These are phyloP conservation scores for Porphyra umbilicalis DNA, from an alignment of 31 red algal species.

Conservation along the genomic window DNA sequence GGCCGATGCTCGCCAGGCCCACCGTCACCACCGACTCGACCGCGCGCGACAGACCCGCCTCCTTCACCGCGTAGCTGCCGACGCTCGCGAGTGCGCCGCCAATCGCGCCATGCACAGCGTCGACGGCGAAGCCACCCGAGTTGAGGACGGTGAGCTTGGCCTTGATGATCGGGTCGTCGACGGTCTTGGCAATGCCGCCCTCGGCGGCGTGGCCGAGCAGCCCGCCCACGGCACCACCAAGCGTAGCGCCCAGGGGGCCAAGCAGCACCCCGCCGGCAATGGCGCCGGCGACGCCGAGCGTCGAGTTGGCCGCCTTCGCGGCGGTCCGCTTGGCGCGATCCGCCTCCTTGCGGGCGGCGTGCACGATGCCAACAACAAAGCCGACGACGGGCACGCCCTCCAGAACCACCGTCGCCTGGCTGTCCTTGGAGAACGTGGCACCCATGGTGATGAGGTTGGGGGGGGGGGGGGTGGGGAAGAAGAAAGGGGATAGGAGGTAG, in stretches of 20 bases:
- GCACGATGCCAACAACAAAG: neutral
- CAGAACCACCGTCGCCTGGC: neutral
- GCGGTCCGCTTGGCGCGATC: neutral
- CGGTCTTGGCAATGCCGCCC: neutral
- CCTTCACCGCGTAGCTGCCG: neutral
- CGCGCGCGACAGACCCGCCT: neutral
- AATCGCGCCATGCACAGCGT: neutral
- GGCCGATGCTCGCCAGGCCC: neutral
- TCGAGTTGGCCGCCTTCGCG: slow-evolving; percentile 1
- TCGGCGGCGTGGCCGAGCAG: neutral
- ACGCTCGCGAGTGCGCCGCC: neutral
- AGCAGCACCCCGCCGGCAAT: neutral
- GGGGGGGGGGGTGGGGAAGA: neutral
- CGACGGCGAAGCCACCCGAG: neutral
- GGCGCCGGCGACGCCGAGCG: neutral
- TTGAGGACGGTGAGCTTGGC: neutral
- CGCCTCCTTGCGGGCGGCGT: neutral
- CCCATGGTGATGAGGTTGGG: neutral
- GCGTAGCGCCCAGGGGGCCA: neutral
- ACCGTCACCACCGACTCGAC: neutral
- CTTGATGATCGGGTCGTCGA: slow-evolving; percentile 1
- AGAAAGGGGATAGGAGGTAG: neutral
- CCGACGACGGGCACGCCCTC: neutral
- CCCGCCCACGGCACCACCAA: neutral
- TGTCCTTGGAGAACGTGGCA: neutral